These are phyloP conservation scores for Apophysomyces variabilis DNA, from an alignment of 371 early-diverging fungal species.

Conservation along the genomic window DNA sequence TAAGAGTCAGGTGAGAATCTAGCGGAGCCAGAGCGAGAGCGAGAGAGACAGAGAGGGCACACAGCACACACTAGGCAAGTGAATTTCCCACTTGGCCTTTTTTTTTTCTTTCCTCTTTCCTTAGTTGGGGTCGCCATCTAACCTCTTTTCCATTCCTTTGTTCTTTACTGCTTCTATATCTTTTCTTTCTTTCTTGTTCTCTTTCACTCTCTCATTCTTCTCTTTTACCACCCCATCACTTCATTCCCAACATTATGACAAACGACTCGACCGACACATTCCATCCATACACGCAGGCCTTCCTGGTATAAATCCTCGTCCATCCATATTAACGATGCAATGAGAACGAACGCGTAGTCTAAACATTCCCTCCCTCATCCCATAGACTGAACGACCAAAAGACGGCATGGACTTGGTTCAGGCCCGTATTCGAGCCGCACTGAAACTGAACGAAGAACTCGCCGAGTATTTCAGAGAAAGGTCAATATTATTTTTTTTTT, in stretches of 20 bases:
- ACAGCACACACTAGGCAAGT: too few relatives aligned
- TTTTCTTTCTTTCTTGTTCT: neutral
- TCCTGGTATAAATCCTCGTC: conserved; percentile 4
- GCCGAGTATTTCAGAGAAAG: conserved; percentile 66
- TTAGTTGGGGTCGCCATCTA: conserved; percentile 1
- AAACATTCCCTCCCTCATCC: neutral
- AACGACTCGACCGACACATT: neutral
- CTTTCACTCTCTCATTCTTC: neutral
- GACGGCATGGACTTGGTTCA: conserved; percentile 57
- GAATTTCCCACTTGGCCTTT: too few relatives aligned
- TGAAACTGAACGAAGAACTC: conserved; percentile 57
- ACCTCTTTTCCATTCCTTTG: conserved; percentile 9
- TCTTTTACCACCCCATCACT: neutral
- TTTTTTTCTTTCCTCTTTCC: too few relatives aligned
- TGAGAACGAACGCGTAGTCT: conserved; percentile 7
- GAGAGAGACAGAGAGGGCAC: too few relatives aligned
- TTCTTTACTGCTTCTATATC: neutral
- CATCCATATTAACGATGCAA: neutral
- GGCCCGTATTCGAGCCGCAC: conserved; percentile 49
- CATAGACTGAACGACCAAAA: conserved; percentile 57
- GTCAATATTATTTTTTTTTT: conserved; percentile 34
- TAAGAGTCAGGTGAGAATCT: too few relatives aligned
- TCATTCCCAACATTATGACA: neutral
- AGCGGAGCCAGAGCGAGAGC: too few relatives aligned
- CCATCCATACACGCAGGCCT: conserved; percentile 5